These are phyloP conservation scores for Penicillium pancosmium DNA, from an alignment of 495 filamentous ascomycete species.

Conservation along the genomic window DNA sequence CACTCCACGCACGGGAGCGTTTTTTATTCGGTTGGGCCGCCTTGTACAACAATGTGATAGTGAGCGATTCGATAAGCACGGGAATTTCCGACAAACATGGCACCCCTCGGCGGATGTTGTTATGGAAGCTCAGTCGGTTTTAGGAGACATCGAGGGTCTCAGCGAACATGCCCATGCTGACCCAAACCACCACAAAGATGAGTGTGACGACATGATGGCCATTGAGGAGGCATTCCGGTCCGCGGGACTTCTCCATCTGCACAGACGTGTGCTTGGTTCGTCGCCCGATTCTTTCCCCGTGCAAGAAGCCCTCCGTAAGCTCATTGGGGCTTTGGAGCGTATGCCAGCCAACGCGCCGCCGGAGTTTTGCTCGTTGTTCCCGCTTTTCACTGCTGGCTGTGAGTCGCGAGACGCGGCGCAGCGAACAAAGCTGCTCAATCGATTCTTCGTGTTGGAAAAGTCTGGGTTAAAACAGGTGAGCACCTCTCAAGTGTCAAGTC, in stretches of 20 bases:
- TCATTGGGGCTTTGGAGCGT: conserved; percentile 61
- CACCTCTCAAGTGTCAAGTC: conserved; percentile 33
- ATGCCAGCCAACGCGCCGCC: conserved; percentile 69
- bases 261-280: conserved; percentile 69
- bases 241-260: conserved; percentile 77
- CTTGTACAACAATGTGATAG: conserved; percentile 72
- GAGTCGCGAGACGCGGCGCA: conserved; percentile 61
- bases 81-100: conserved; percentile 59
- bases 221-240: conserved; percentile 81
- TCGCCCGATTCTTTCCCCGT: conserved; percentile 58
- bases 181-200: conserved; percentile 39
- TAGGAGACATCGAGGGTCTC: conserved; percentile 50
- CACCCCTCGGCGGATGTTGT: conserved; percentile 56
- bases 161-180: conserved; percentile 34
- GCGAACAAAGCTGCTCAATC: conserved; percentile 62
- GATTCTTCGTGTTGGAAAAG: conserved; percentile 70
- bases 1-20: conserved; percentile 67
- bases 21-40: conserved; percentile 74
- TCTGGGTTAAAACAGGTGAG: conserved; percentile 76
- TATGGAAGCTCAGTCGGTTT: conserved; percentile 56
- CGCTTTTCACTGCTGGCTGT: conserved; percentile 84
- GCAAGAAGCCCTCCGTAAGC: conserved; percentile 63
- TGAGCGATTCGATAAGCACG: conserved; percentile 62
- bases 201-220: conserved; percentile 65
- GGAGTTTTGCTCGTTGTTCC: conserved; percentile 78